Conservation (phyloP, 2,329 filamentous ascomycete genomes). For the Claviceps humidiphila region DNA sequence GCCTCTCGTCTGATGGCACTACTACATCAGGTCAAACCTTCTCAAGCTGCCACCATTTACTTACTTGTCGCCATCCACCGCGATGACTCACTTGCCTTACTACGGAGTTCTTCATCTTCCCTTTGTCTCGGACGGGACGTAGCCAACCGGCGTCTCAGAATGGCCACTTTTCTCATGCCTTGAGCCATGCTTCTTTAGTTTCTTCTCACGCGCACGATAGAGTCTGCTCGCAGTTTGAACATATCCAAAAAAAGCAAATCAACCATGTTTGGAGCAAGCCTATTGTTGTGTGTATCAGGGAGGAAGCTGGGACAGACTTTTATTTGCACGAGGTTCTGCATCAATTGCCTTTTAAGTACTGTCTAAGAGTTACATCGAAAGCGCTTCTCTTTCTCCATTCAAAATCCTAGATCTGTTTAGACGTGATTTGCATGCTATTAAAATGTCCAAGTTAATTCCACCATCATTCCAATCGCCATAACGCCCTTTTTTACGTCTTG, state of each 20-base stretch:
- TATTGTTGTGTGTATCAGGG: not conserved
- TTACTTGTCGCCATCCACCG: not conserved
- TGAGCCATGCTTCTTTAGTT: not conserved
- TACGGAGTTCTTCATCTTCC: not conserved
- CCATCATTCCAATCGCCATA: not conserved
- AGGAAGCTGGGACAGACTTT: not conserved
- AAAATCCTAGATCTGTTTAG: conserved; percentile 21
- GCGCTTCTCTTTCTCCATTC: conserved; percentile 16
- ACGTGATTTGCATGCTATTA: conserved; percentile 4
- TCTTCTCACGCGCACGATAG: not conserved
- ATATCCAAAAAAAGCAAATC: not conserved
- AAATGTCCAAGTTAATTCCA: conserved; percentile 4
- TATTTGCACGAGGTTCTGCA: conserved; percentile 1
- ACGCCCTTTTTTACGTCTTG: conserved; percentile 2
- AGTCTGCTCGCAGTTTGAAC: not conserved
- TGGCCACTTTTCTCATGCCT: not conserved
- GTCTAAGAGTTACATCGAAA: conserved; percentile 17
- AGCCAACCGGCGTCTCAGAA: not conserved
- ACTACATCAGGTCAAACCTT: not conserved
- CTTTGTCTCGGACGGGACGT: not conserved
- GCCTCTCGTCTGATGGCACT: not conserved
- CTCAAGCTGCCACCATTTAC: not conserved
- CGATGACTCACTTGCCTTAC: not conserved
- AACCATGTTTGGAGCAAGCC: not conserved
- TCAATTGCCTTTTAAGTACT: conserved; percentile 1